Evolutionary conservation across 2,329 filamentous ascomycete genomes (phyloP), one percentile per base, ranked within the genome.

Genomic region (Fusarium mexicanum): DNA sequence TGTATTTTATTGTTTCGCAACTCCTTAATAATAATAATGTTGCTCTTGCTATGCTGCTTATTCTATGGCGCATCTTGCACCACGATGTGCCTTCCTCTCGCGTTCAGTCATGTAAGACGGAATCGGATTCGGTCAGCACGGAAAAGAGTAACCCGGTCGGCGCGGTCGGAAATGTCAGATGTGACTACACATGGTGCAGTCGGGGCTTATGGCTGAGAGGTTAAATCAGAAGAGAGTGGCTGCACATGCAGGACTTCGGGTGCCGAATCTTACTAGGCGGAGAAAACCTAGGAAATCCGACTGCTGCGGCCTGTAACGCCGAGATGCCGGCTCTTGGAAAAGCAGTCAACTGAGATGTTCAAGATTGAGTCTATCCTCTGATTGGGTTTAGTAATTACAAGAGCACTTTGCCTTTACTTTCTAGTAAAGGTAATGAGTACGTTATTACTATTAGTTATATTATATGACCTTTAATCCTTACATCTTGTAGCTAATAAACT

Each of bases 401-500:
- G 5, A 35, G 6, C 33, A 16, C 33, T 35, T 35, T 35, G 0
- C 26, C 0, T 29, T 29, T 2, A 9, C 14, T 22, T 2, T 22
- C 4, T 2, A 22, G 5, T 20, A 20, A 29, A 22, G 13, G 5
- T 6, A 18, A 17, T 8, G 5, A n/a, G 2, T 20, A 13, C 8
- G 0, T 18, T 33, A 1, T 11, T n/a, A 3, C 8, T 2, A 33
- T 6, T 5, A 6, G 4, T 6, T 50, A n/a, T n/a, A n/a, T n/a
- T n/a, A n/a, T n/a, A n/a, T n/a, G n/a, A n/a, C n/a, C n/a, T n/a
- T n/a, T n/a, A n/a, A n/a, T n/a, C n/a, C n/a, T n/a, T n/a, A n/a
- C n/a, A n/a, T n/a, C n/a, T n/a, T n/a, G n/a, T 24, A 13, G 11
- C 24, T 18, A 20, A 13, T 24, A 18, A 6, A 10, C 0, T 6